phyloP scores from a whole-genome alignment of 1,139 yeast genomes.

The Pichia sp. region DNA sequence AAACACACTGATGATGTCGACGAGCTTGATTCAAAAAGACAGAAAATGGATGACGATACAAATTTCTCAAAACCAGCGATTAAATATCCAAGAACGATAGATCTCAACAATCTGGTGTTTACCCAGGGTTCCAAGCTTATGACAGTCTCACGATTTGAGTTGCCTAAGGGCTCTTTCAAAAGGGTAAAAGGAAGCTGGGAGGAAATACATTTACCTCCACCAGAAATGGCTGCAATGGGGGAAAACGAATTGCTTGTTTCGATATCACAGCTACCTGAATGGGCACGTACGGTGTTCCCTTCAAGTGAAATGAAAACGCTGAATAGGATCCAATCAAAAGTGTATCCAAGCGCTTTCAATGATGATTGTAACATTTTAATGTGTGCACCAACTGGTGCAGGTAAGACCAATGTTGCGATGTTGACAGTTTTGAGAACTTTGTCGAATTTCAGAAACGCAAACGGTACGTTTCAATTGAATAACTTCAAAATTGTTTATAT shows the following conservation, averaged over 20 bases:
- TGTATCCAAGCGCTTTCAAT: slow-evolving; percentile 68
- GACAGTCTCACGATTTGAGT: slow-evolving; percentile 56
- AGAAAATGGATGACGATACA: neutral
- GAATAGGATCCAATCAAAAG: slow-evolving; percentile 78
- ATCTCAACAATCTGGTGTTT: slow-evolving; percentile 54
- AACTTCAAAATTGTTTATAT: slow-evolving; percentile 78
- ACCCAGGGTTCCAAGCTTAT: slow-evolving; percentile 67
- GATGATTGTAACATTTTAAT: slow-evolving; percentile 65
- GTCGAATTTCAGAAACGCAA: slow-evolving; percentile 41
- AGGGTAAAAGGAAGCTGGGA: slow-evolving; percentile 70
- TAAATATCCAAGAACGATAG: slow-evolving; percentile 45
- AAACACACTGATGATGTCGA: slow-evolving; percentile 10
- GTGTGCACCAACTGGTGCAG: slow-evolving; percentile 99
- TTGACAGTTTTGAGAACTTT: slow-evolving; percentile 61
- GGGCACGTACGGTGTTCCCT: slow-evolving; percentile 80
- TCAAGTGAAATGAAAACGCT: slow-evolving; percentile 54
- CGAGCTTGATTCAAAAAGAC: neutral
- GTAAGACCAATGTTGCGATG: slow-evolving; percentile 94
- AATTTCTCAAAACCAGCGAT: neutral
- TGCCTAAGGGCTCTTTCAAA: slow-evolving; percentile 82
- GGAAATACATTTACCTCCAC: slow-evolving; percentile 83
- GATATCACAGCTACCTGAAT: slow-evolving; percentile 60
- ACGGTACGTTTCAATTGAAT: slow-evolving; percentile 43
- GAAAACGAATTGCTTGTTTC: slow-evolving; percentile 48
- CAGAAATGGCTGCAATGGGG: slow-evolving; percentile 32